phyloP scores from a whole-genome alignment of 2,329 filamentous ascomycete genomes.

The Aspergillus sp. region DNA sequence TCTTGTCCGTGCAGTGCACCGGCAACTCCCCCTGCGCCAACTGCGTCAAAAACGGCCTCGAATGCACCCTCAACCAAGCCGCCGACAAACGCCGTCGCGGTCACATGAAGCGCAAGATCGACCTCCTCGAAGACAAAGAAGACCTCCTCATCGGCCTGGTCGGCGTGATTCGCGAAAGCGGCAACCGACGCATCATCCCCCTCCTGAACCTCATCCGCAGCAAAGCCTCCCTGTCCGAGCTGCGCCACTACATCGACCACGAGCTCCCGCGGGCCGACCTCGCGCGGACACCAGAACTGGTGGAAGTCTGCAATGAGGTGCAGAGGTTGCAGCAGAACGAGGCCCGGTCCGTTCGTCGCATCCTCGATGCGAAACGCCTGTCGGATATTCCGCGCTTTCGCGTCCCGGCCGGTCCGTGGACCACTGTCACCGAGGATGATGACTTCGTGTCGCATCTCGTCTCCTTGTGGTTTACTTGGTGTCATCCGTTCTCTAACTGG shows the following conservation, averaged over 20 bases:
- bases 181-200: slow-evolving; percentile 16
- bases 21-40: slow-evolving; percentile 23
- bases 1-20: slow-evolving; percentile 17
- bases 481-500: slow-evolving; percentile 30
- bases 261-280: slow-evolving; percentile 18
- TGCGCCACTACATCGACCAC: slow-evolving; percentile 26
- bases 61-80: slow-evolving; percentile 23
- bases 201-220: slow-evolving; percentile 28
- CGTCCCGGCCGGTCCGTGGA: slow-evolving; percentile 32
- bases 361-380: slow-evolving; percentile 17
- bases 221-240: slow-evolving; percentile 26
- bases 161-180: slow-evolving; percentile 21
- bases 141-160: slow-evolving; percentile 26
- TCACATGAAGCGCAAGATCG: slow-evolving; percentile 27
- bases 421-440: slow-evolving; percentile 23
- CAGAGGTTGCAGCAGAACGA: slow-evolving; percentile 17
- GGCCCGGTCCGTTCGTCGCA: slow-evolving; percentile 14
- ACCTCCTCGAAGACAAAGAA: slow-evolving; percentile 25
- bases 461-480: slow-evolving; percentile 33
- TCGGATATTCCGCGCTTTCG: slow-evolving; percentile 20
- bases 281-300: slow-evolving; percentile 22
- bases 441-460: slow-evolving; percentile 33
- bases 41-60: slow-evolving; percentile 21
- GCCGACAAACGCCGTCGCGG: slow-evolving; percentile 24
- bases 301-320: slow-evolving; percentile 18